Base-by-base conservation (phyloP, 306 rosid species). In the Rosa rugosa region DNA sequence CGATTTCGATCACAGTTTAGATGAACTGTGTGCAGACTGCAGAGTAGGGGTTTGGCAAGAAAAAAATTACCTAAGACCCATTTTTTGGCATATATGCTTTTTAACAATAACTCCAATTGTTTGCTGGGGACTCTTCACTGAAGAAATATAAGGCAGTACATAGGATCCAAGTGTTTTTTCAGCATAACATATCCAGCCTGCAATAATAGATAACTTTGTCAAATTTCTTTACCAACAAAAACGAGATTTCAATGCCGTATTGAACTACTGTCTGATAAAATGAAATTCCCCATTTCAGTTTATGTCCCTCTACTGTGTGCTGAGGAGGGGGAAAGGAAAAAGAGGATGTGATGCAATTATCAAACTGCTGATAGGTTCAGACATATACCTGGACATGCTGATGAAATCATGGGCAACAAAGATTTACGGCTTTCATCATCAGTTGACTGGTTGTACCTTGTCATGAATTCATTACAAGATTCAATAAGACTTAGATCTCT, bases 151-250 rank as follows among this genome's bases (percentile, higher is more conserved):
- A 17, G 99, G 99, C 79, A 95, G 86, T 79, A 91, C 86, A 79
- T 84, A 90, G 51, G 99, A 87, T 25, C 97, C 97, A 87, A 88
- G 98, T 87, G 90, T 90, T 83, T 95, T 95, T 91, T 95, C 98
- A 2, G 98, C 99, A 90, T 95, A 95, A 87, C 99, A 95, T 87
- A 95, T 90, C 99, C 98, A 95, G 78, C 99, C 99, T 94, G 87
- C 67, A 81, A 80, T 36, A 46, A 46, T 20, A 67, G 14, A 66
- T 23, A 64, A 23, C 36, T 16, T 68, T 3, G 0, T 14, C 59
- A 42, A 10, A 9, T 62, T 38, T 45, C 12, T 59, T 62, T 11
- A 45, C 31, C 18, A 62, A 27, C 65, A 42, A 22, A 56, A 16
- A 34, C 31, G 23, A 73, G 42, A 40, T 73, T 9, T 13, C 1